Conservation (phyloP, 2,329 filamentous ascomycete species). For the Colletotrichum sp. region DNA sequence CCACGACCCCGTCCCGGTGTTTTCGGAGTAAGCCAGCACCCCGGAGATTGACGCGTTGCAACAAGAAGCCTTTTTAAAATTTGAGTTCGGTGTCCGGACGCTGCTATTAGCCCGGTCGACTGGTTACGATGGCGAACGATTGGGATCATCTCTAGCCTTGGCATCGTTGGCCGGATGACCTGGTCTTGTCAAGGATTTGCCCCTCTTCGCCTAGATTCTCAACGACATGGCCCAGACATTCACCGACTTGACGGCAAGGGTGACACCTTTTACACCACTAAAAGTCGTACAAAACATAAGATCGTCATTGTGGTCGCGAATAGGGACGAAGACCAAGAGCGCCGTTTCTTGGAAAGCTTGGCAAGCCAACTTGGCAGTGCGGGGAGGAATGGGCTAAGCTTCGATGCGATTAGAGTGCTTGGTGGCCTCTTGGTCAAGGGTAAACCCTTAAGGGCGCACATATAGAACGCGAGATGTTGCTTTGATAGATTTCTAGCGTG, state of each 20-base stretch:
- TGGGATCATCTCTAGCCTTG: not conserved
- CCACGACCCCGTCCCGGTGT: fast-evolving
- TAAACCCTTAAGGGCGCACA: not conserved
- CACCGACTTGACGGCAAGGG: not conserved
- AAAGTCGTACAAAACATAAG: not conserved
- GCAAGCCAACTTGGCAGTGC: not conserved
- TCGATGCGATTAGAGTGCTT: not conserved
- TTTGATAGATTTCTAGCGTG: fast-evolving
- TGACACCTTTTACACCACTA: not conserved
- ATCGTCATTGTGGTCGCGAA: not conserved
- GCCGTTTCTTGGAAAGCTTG: not conserved
- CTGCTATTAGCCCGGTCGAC: too few species aligned
- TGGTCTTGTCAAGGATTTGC: not conserved
- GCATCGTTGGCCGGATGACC: not conserved
- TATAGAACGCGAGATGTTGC: not conserved
- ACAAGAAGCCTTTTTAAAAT: not conserved
- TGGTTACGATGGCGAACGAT: too few species aligned
- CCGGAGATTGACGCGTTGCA: not conserved
- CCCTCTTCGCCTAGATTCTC: not conserved
- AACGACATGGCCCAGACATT: not conserved
- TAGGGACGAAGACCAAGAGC: not conserved
- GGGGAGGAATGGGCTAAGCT: not conserved
- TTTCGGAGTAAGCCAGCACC: not conserved
- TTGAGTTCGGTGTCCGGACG: too few species aligned
- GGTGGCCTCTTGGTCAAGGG: not conserved